Evolutionary conservation across 2,329 filamentous ascomycete genomes (phyloP), one percentile per base, ranked within the genome.

Genomic region (Cytospora chrysosperma): DNA sequence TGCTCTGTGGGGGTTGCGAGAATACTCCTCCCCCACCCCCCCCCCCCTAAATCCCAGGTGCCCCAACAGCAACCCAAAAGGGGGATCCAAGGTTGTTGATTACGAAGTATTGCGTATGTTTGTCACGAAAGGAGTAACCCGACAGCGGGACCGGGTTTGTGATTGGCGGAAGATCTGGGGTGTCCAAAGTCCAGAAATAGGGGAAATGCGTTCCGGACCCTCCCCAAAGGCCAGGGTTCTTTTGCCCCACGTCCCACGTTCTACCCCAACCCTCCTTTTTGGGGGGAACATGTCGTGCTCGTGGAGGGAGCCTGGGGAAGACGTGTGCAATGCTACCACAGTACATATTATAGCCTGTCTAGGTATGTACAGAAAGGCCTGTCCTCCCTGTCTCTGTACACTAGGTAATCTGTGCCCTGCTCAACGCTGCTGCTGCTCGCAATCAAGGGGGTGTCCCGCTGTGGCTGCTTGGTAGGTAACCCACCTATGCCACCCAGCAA

Each of bases 151-250:
- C 43, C 21, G 5, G n/a, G 34, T 43, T n/a, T 28, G 21, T 65
- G 58, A 66, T 66, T 66, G 65, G 65, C 65, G 65, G 65, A 66
- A 66, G 58, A 66, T 59, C 62, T 65, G 49, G 62, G 62, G 28
- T 56, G 19, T 17, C 30, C 49, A 62, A 61, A 59, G 30, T 53
- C 65, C 65, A 66, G 62, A 56, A 66, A 66, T 66, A 65, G 65
- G 65, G 62, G 58, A 30, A 64, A 52, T 59, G 55, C 51, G 59
- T 53, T 66, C 62, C 65, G 58, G 51, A 47, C 26, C 47, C 34
- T 32, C 61, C 63, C 37, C n/a, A n/a, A n/a, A n/a, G n/a, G n/a
- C n/a, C n/a, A n/a, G n/a, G n/a, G n/a, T n/a, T n/a, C n/a, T n/a
- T n/a, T 61, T 40, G 58, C 47, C 65, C 65, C 65, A 66, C 62